These are phyloP conservation scores for Phytopythium aichiense DNA, from an alignment of 352 stramenopile genomes.

Conservation along the genomic window DNA sequence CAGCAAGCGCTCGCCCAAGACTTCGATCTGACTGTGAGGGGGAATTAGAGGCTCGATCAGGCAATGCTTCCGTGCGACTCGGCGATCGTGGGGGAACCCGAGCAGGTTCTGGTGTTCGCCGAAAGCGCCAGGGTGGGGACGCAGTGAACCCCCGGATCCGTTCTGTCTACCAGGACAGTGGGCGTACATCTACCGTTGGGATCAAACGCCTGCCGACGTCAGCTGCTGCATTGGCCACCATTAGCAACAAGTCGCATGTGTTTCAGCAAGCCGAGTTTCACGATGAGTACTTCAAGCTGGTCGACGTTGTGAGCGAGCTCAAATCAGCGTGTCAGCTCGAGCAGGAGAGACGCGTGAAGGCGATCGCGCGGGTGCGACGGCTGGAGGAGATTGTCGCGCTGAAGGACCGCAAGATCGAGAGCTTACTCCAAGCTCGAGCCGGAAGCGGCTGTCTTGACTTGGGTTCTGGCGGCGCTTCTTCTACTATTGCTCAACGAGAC, in stretches of 20 bases:
- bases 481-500: conserved; percentile 30
- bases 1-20: conserved; percentile 37
- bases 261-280: conserved; percentile 58
- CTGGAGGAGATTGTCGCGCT: conserved; percentile 61
- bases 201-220: conserved; percentile 19
- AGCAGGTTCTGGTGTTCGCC: conserved; percentile 18
- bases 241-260: conserved; percentile 32
- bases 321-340: conserved; percentile 44
- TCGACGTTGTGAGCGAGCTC: conserved; percentile 47
- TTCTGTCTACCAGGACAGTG: conserved; percentile 45
- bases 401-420: conserved; percentile 72
- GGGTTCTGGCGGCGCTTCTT: background rate
- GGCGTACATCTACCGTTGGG: conserved; percentile 10
- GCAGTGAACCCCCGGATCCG: conserved; percentile 38
- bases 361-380: conserved; percentile 37
- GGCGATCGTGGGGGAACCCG: background rate
- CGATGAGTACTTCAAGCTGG: conserved; percentile 57
- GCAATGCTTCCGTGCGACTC: background rate
- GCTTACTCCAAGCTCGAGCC: conserved; percentile 28
- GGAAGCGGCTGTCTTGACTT: background rate
- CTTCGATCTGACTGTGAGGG: conserved; percentile 15
- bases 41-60: conserved; percentile 1
- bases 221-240: conserved; percentile 17
- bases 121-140: conserved; percentile 34
- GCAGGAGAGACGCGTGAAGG: conserved; percentile 43